These are phyloP conservation scores for Allium cepa DNA, from an alignment of 106 monocot genomes.

Conservation along the genomic window DNA sequence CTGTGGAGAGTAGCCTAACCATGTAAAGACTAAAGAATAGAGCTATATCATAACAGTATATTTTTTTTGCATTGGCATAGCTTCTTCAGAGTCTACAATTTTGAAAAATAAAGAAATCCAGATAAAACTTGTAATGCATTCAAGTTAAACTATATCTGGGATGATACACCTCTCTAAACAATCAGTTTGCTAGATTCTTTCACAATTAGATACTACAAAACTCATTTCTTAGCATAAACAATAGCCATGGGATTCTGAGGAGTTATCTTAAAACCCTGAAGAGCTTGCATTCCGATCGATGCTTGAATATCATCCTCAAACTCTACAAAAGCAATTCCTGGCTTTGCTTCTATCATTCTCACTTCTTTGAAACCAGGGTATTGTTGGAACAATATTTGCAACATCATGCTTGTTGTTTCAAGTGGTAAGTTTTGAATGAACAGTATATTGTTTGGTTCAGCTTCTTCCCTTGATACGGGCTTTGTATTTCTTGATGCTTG, in stretches of 20 bases:
- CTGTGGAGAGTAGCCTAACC: too few species aligned
- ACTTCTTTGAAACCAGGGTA: slow-evolving; percentile 95
- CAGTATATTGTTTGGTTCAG: slow-evolving; percentile 88
- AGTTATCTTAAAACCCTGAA: slow-evolving; percentile 93
- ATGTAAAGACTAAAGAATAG: too few species aligned
- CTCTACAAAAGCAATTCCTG: slow-evolving; percentile 94
- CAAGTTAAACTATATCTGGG: too few species aligned
- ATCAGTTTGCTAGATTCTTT: too few species aligned
- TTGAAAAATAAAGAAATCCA: too few species aligned
- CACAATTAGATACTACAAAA: too few species aligned
- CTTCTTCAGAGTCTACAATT: too few species aligned
- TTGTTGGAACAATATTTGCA: slow-evolving; percentile 89
- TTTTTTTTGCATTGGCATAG: too few species aligned
- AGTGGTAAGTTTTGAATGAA: slow-evolving; percentile 89
- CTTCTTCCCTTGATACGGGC: slow-evolving; percentile 33
- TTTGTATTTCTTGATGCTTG: slow-evolving; percentile 40
- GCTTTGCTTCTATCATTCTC: slow-evolving; percentile 86
- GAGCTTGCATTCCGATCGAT: slow-evolving; percentile 80
- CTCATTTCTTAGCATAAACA: slow-evolving; percentile 84
- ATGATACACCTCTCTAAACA: too few species aligned
- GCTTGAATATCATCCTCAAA: slow-evolving; percentile 77
- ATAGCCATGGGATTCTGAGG: slow-evolving; percentile 89
- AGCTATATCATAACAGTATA: too few species aligned
- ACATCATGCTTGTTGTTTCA: slow-evolving; percentile 93
- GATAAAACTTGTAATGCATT: too few species aligned